Evolutionary conservation across 2,329 filamentous ascomycete species (phyloP).

Genomic region (Neonectria coccinea): DNA sequence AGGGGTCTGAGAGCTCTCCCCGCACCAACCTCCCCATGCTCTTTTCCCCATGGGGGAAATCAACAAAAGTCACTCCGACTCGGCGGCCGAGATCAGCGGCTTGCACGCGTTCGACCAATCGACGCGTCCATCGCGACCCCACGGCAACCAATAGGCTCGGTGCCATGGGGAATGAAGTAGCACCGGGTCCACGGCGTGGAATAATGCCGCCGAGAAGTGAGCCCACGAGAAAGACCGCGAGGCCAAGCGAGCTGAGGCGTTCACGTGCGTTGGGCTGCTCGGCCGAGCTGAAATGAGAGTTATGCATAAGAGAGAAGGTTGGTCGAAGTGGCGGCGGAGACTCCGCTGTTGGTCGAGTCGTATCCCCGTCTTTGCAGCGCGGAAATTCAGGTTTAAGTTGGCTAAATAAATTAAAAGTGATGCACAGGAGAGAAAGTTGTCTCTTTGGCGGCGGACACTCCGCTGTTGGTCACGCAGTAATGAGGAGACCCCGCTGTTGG

Average conservation of each 20-base stretch:
- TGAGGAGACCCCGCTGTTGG: slow-evolving; percentile 32
- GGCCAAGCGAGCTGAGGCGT: neutral
- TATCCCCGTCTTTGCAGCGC: no score
- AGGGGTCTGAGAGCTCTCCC: neutral
- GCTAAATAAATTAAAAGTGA: no score
- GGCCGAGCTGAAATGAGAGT: neutral
- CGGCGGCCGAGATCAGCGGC: slow-evolving; percentile 26
- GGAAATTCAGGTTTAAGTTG: no score
- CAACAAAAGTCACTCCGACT: slow-evolving; percentile 33
- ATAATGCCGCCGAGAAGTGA: slow-evolving; percentile 1
- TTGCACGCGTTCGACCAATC: slow-evolving; percentile 21
- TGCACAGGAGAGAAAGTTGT: no score
- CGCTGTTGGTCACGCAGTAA: neutral
- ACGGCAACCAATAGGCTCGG: neutral
- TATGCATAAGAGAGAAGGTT: neutral
- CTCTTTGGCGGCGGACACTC: neutral
- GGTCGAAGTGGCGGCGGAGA: no score
- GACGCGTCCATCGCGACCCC: neutral
- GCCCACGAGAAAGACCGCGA: neutral
- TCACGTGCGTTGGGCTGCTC: no score
- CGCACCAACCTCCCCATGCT: neutral
- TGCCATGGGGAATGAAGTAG: neutral
- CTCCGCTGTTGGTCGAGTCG: no score
- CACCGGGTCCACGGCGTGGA: neutral
- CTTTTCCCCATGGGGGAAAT: neutral